Evolutionary conservation across 495 filamentous ascomycete genomes (phyloP).

Genomic region (Aspergillus egyptiacus): DNA sequence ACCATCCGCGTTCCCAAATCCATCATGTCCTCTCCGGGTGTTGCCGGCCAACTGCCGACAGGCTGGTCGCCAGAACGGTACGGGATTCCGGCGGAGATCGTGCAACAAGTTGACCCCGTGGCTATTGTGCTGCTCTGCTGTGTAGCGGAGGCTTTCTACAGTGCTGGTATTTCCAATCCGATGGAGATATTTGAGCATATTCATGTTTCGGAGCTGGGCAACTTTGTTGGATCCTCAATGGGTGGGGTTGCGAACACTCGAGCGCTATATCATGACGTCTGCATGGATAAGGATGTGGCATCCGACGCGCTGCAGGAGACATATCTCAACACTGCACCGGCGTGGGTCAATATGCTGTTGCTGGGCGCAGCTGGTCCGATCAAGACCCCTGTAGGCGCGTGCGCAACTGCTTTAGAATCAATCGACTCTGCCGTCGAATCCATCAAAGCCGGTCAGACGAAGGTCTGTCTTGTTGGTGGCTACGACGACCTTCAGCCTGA

Average conservation of each 20-base stretch:
- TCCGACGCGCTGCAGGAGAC: slow-evolving; percentile 98
- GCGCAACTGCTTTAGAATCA: slow-evolving; percentile 91
- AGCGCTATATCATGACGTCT: slow-evolving; percentile 96
- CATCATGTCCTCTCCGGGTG: slow-evolving; percentile 84
- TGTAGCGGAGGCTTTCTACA: slow-evolving; percentile 78
- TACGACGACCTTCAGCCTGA: slow-evolving; percentile 98
- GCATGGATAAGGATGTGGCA: slow-evolving; percentile 86
- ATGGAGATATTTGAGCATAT: slow-evolving; percentile 99
- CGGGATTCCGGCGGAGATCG: slow-evolving; percentile 91
- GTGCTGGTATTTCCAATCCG: slow-evolving; percentile 90
- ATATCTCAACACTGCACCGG: slow-evolving; percentile 98
- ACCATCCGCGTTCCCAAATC: slow-evolving; percentile 90
- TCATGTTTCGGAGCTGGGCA: slow-evolving; percentile 91
- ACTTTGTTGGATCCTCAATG: slow-evolving; percentile 85
- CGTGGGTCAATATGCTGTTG: slow-evolving; percentile 97
- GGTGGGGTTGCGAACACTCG: slow-evolving; percentile 75
- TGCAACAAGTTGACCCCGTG: slow-evolving; percentile 90
- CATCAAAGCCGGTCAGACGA: slow-evolving; percentile 91
- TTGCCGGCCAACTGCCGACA: slow-evolving; percentile 91
- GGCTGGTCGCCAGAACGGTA: slow-evolving; percentile 92
- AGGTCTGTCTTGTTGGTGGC: slow-evolving; percentile 91
- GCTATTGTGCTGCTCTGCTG: slow-evolving; percentile 88
- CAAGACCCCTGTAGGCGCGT: slow-evolving; percentile 95
- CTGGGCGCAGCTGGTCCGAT: slow-evolving; percentile 96
- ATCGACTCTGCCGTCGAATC: slow-evolving; percentile 95